A percentile compares a stretch with the other conserved stretches of the same genome.
Conservation (phyloP, 1,139 yeast species). For the Sugiyamaella xylanicola region DNA sequence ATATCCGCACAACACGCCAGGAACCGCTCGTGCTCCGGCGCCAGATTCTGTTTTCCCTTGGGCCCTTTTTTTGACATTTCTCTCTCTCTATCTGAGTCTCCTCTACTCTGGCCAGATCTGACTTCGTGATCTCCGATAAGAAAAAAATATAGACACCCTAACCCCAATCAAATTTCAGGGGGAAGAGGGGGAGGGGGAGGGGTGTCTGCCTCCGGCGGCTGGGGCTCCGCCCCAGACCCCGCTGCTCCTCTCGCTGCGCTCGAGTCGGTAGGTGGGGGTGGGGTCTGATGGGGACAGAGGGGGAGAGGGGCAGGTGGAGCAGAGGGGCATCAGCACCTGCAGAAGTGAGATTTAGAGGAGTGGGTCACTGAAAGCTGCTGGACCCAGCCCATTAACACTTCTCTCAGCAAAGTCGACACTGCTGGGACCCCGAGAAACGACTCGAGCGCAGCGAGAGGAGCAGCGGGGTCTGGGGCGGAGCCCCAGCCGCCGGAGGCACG, state of each 20-base stretch:
- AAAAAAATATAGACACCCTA: conserved; percentile 1
- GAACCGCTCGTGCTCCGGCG: conserved; percentile 82
- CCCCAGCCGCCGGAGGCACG: background rate
- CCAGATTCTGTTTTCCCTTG: conserved; percentile 36
- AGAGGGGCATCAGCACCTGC: no score
- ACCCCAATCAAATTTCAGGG: background rate
- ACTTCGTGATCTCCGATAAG: no score
- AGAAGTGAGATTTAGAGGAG: no score
- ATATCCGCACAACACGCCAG: conserved; percentile 92
- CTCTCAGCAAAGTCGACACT: no score
- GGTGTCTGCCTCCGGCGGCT: conserved; percentile 1
- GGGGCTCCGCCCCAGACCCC: conserved; percentile 1
- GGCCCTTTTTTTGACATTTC: conserved; percentile 26
- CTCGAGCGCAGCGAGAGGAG: background rate
- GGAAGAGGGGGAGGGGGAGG: background rate
- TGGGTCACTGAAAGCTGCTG: no score
- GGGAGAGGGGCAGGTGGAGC: background rate
- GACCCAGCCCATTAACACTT: no score
- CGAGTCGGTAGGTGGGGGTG: background rate
- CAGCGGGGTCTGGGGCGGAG: background rate
- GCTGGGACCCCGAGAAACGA: background rate
- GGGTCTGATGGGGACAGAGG: background rate
- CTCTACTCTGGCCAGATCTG: background rate
- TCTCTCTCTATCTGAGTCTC: background rate
- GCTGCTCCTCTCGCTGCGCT: conserved; percentile 1